phyloP scores from a whole-genome alignment of 495 filamentous ascomycete species.

The Podospora comata region DNA sequence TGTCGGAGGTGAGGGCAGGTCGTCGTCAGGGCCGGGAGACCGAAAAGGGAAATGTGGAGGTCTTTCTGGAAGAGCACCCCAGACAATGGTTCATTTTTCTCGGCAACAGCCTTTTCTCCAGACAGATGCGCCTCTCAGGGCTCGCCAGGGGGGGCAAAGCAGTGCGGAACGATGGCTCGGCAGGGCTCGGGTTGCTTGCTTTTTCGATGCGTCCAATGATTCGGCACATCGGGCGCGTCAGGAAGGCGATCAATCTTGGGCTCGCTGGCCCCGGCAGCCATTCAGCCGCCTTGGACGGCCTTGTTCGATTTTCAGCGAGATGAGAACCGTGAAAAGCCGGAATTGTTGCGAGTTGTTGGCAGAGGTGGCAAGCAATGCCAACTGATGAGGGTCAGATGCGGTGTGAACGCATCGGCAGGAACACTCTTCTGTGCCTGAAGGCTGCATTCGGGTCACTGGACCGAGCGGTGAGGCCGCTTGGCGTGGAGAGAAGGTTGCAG shows the following conservation, averaged over 20 bases:
- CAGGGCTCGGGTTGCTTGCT: slow-evolving; percentile 9
- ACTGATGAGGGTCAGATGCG: neutral
- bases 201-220: slow-evolving; percentile 14
- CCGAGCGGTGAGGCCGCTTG: slow-evolving; percentile 13
- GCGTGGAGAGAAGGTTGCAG: slow-evolving; percentile 9
- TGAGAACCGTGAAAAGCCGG: slow-evolving; percentile 22
- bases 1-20: slow-evolving; percentile 8
- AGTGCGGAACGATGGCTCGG: slow-evolving; percentile 7
- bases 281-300: slow-evolving; percentile 20
- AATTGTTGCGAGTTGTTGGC: slow-evolving; percentile 18
- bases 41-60: slow-evolving; percentile 6
- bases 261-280: slow-evolving; percentile 10
- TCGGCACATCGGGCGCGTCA: slow-evolving; percentile 22
- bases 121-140: neutral
- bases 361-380: slow-evolving; percentile 8
- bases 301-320: slow-evolving; percentile 14
- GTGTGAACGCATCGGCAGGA: neutral
- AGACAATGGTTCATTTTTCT: neutral
- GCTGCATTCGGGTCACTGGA: slow-evolving; percentile 10
- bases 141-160: slow-evolving; percentile 5
- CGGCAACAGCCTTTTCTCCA: slow-evolving; percentile 8
- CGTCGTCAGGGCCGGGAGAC: neutral
- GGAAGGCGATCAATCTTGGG: slow-evolving; percentile 24
- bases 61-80: slow-evolving; percentile 16
- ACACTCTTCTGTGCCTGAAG: slow-evolving; percentile 15